These are phyloP conservation scores for Peronospora belbahrii DNA, from an alignment of 352 stramenopile species.

Conservation along the genomic window DNA sequence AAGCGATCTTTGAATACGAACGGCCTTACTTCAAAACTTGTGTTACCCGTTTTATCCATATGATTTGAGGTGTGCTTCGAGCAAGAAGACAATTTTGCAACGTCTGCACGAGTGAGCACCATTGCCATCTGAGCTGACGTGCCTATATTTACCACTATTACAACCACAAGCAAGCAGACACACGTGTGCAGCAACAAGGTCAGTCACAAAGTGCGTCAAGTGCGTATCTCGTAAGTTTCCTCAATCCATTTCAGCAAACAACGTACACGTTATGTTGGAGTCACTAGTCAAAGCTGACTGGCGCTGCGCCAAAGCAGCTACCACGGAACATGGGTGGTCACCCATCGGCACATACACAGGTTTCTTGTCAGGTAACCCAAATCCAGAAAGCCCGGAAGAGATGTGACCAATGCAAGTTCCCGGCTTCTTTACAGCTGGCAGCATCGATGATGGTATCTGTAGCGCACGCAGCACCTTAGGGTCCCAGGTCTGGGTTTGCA, in stretches of 20 bases:
- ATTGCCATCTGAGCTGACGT: constrained; percentile 76
- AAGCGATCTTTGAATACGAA: constrained; percentile 49
- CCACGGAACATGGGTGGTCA: constrained; percentile 70
- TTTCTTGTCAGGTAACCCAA: constrained; percentile 26
- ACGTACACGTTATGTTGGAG: constrained; percentile 40
- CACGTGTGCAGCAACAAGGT: neutral
- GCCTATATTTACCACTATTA: constrained; percentile 70
- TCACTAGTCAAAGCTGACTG: constrained; percentile 11
- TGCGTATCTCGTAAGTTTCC: no score
- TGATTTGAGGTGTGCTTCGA: neutral
- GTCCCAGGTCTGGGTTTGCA: constrained; percentile 39
- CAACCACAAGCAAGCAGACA: constrained; percentile 3
- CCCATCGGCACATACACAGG: constrained; percentile 62
- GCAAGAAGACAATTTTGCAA: constrained; percentile 14
- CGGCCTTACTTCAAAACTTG: constrained; percentile 67
- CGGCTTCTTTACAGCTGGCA: constrained; percentile 51
- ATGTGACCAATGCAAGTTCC: constrained; percentile 42
- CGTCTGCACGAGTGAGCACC: constrained; percentile 36
- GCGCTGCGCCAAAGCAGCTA: constrained; percentile 39
- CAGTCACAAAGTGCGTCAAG: constrained; percentile 5
- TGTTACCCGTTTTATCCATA: constrained; percentile 2
- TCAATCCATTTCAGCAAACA: constrained; percentile 3
- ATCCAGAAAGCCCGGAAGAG: constrained; percentile 12
- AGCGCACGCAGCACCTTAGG: constrained; percentile 35
- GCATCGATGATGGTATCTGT: constrained; percentile 44